Evolutionary conservation across 1,284 basidiomycete genomes (phyloP), one percentile per base, ranked within the genome.

Genomic region (Ganoderma lucidum): DNA sequence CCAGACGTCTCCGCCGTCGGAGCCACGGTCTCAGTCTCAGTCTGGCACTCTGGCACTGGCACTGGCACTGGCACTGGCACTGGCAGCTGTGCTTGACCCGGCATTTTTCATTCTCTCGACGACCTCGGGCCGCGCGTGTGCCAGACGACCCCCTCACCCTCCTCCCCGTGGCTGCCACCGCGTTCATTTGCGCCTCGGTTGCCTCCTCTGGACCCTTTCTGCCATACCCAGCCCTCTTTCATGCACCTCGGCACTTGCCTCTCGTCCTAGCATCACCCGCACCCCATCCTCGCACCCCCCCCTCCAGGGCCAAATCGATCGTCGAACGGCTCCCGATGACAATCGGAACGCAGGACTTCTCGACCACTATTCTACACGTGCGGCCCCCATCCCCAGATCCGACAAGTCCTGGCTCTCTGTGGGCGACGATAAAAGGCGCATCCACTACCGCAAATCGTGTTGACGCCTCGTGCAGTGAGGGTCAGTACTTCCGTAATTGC

Each of bases 381-480:
- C 78, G 77, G 75, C 73, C 70, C 70, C 70, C 51, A 71, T 73
- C 70, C 70, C 71, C 56, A 73, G 69, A 71, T 72, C 70, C 74
- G 67, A 70, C 65, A 75, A 73, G 68, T 62, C 72, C 65, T 66
- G 56, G 65, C 64, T 64, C 69, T 51, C 69, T 62, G 62, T 70
- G 70, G 70, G 60, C 73, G 69, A 69, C 73, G 77, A 78, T 80
- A 80, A 77, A 79, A 78, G 77, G 74, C 73, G 74, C 70, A 62
- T 65, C 72, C 70, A 68, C 72, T 61, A 65, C 72, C 70, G 62
- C 72, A 71, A 74, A 71, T 67, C 75, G 70, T 66, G 68, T 71
- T 74, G 75, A 75, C 78, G 78, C 75, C 78, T 79, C 76, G 75
- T 76, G 71, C 74, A 70, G 70, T 65, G 74, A 76, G 75, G 78